Evolutionary conservation across 78 protist genomes (phyloP), one percentile per base, ranked within the genome.

Genomic region (slime mould (Dictyostelium discoideum)): DNA sequence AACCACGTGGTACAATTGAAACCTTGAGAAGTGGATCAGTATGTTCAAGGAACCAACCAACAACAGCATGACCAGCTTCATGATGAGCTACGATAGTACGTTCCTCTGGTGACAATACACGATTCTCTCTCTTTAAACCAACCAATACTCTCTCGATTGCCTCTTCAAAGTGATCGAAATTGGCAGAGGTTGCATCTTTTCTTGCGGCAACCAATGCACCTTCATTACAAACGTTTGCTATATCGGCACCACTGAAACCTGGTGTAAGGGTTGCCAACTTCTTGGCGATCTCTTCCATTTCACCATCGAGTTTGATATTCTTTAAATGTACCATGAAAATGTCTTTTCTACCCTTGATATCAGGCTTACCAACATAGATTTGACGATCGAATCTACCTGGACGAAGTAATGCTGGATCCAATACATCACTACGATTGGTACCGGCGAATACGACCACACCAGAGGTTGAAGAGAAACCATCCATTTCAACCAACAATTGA

Each of bases 31-130:
- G 92, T 40, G 99, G 99, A 26, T 97, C 98, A 5, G 99, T 97
- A 76, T 98, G 98, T 84, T 99, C 98, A 26, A 99, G 96, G 96
- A 97, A 99, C 99, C 99, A 99, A 29, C 99, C 99, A 37, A 63
- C 95, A 10, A 98, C 89, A 54, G 99, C 99, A 83, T 99, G 99
- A 26, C 99, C 99, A 3, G 99, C 99, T 94, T 99, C 99, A 96
- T 99, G 99, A 92, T 98, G 98, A 9, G 99, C 99, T 2, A 99
- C 98, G 18, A 81, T 79, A 22, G 44, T 80, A 79, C 98, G 85
- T 90, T 99, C 99, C 39, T 80, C 92, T 4, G 84, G 86, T 0
- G 98, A 92, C 18, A 98, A 79, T 18, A 97, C 96, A 67, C 95
- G 83, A 44, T 65, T 44, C 76, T 96, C 94, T 81, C 96, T 93